Evolutionary conservation across 2,329 filamentous ascomycete species (phyloP).

Genomic region (Trichocomaceae sp.): DNA sequence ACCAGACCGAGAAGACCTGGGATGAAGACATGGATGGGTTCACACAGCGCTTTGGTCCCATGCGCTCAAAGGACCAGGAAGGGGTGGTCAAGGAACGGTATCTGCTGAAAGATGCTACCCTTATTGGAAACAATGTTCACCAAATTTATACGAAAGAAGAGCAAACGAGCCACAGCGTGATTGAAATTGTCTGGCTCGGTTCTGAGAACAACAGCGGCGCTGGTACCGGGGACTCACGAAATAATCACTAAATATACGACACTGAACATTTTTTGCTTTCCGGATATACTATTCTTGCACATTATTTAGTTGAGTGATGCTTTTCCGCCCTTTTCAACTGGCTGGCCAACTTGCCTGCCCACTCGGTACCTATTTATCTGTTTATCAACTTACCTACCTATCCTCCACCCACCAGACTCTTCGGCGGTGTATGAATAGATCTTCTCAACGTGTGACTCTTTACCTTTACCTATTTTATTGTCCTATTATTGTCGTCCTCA

Average conservation of each 20-base stretch:
- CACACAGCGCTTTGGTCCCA: conserved; percentile 34
- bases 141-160: conserved; percentile 38
- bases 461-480: conserved; percentile 9
- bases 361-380: background rate
- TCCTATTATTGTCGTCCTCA: conserved; percentile 11
- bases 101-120: conserved; percentile 32
- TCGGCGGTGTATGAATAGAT: conserved; percentile 7
- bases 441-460: conserved; percentile 13
- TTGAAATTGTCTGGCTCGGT: conserved; percentile 40
- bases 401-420: background rate
- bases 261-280: conserved; percentile 7
- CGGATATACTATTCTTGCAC: conserved; percentile 13
- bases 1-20: conserved; percentile 40
- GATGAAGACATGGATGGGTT: conserved; percentile 37
- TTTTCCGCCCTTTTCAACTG: background rate
- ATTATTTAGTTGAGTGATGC: conserved; percentile 12
- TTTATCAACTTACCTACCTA: conserved; percentile 1
- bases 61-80: conserved; percentile 34
- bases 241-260: conserved; percentile 7
- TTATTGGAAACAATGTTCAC: conserved; percentile 39
- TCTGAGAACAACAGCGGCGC: conserved; percentile 32
- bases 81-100: conserved; percentile 38
- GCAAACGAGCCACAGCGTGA: conserved; percentile 35
- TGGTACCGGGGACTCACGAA: conserved; percentile 26
- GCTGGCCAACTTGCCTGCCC: background rate